phyloP scores from a whole-genome alignment of 2,329 filamentous ascomycete genomes.

The Ilyonectria mors-panacis region DNA sequence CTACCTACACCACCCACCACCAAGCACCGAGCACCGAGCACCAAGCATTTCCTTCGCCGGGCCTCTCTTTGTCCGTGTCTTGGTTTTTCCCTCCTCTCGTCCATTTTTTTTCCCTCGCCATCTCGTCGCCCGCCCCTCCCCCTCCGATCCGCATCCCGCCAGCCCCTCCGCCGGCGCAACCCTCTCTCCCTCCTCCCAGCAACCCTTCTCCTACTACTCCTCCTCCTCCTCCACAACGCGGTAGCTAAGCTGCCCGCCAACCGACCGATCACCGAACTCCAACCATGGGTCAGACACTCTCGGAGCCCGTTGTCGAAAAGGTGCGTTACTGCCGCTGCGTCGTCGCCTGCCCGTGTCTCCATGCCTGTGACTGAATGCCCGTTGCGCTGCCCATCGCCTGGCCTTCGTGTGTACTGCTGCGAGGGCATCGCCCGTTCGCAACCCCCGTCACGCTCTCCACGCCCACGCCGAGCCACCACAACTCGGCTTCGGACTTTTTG shows the following conservation, averaged over 20 bases:
- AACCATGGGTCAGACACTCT: slow-evolving; percentile 98
- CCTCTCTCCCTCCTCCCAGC: slow-evolving; percentile 29
- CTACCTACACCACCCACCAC: slow-evolving; percentile 19
- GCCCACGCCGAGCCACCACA: slow-evolving; percentile 25
- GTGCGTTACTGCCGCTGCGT: slow-evolving; percentile 63
- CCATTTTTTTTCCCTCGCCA: slow-evolving; percentile 6
- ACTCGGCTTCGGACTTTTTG: neutral
- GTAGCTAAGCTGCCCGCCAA: slow-evolving; percentile 48
- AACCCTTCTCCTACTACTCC: slow-evolving; percentile 34
- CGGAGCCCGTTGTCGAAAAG: slow-evolving; percentile 99
- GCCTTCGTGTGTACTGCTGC: slow-evolving; percentile 26
- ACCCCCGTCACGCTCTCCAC: slow-evolving; percentile 36
- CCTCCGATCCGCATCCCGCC: slow-evolving; percentile 30
- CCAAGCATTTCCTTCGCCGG: slow-evolving; percentile 35
- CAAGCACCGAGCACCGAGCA: neutral
- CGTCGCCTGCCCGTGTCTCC: slow-evolving; percentile 10
- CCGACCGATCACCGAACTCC: slow-evolving; percentile 38
- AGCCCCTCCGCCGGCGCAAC: slow-evolving; percentile 29
- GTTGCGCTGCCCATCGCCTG: slow-evolving; percentile 8
- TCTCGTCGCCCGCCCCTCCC: slow-evolving; percentile 26
- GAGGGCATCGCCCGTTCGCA: slow-evolving; percentile 44
- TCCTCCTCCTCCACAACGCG: slow-evolving; percentile 35
- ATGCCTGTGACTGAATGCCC: slow-evolving; percentile 18
- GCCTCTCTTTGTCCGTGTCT: slow-evolving; percentile 32
- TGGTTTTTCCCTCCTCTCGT: slow-evolving; percentile 25